Base-by-base conservation (phyloP, 176 grass and related monocot genomes). In the Aechmea fasciata region DNA sequence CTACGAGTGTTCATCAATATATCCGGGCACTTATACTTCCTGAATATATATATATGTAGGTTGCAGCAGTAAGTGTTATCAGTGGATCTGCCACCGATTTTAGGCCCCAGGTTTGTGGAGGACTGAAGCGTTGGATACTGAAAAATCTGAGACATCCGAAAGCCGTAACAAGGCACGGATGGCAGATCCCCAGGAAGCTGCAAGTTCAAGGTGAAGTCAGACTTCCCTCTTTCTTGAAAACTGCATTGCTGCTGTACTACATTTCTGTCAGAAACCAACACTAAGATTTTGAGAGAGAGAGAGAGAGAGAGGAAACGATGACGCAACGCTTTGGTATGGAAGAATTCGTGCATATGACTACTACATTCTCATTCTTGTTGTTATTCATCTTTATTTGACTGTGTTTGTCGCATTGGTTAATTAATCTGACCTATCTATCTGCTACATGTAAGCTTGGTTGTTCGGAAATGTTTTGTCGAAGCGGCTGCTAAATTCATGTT, bases 121-220 rank as follows among this genome's bases (percentile, higher is more conserved):
- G 71, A 23, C 66, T 81, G 50, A 79, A 55, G 69, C 78, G 76
- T 76, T 90, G 72, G 72, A 74, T 83, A 52, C n/a, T 71, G 73
- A 74, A 70, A 75, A 90, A 87, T 49, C 6, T 80, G 69, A 87
- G 65, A 69, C 49, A 86, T 11, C 65, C 1, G 9, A 95, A 80
- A 69, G 76, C 72, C n/a, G 52, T 83, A 48, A 87, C 62, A 72
- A 81, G 59, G 33, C 83, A 86, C 1, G 78, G 84, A 68, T 80
- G 75, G 79, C 66, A 82, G n/a, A 70, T 77, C 66, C 70, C 72
- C 52, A 87, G 11, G 53, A 87, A 87, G 20, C 71, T 78, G 19
- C 63, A 76, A 51, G 61, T 68, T 81, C 29, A 6, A 78, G 73
- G 74, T 59, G 62, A 71, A 66, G 70, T 47, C 57, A 77, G 80